Base-by-base conservation (phyloP, 148 eudicot species). In the Rhododendron molle region DNA sequence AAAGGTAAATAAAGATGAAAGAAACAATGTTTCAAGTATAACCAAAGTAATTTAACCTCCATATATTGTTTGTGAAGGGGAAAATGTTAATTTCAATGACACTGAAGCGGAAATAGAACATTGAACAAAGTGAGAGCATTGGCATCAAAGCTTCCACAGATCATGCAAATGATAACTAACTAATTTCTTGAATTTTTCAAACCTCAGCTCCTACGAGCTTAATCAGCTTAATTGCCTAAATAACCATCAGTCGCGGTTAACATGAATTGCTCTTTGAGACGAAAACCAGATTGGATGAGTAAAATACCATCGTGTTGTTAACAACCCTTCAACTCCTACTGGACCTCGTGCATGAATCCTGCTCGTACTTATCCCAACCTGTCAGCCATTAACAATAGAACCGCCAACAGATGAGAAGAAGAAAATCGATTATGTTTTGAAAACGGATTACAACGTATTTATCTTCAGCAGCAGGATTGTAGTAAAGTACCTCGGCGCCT, bases 331-430 rank as follows among this genome's bases (percentile, higher is more conserved):
- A 83, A 96, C 97, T 72, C 99, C 98, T 47, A 96, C 99, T 12
- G 99, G 99, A 69, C 98, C 99, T 44, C 99, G 93, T 69, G 99
- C 98, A 88, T 96, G 99, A 84, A 96, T 93, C 88, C 93, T 91
- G 84, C 99, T 92, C 5, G 99, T 96, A 87, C 99, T 96, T 52
- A 96, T 94, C 79, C 99, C 99, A 74, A 95, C 99, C 99, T 96
- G 81, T 82, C 58, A 79, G 8, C 16, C 78, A 83, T 9, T 30
- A 71, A 54, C 21, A 81, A 87, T 30, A n/a, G 38, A 79, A 44
- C 14, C 1, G n/a, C n/a, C 46, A 76, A 78, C 13, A 52, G 14
- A 12, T 78, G 36, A 34, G 43, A 85, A 50, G 16, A 30, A 5
- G 50, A 83, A 77, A 44, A 34, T 38, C 13, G 11, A 67, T 15